Evolutionary conservation across 2,329 filamentous ascomycete species (phyloP), one percentile per base, ranked within the genome.

Genomic region (Neonectria sp.): DNA sequence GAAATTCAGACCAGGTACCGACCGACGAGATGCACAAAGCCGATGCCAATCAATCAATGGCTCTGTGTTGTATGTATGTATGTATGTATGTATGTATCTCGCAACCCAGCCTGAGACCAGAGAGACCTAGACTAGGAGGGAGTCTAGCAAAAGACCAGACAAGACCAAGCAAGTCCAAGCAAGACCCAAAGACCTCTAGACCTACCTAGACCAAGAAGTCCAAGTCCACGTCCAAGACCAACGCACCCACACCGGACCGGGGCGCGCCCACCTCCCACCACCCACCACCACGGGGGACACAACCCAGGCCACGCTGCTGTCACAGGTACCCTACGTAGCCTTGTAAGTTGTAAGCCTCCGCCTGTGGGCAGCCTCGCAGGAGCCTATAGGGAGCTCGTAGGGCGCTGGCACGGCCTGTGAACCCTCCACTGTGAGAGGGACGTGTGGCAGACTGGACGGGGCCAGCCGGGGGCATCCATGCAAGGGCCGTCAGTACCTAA

Each of bases 381-480:
- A 43, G 53, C 60, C 60, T 60, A 43, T 65, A 40, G 62, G 62
- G 48, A 25, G 57, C 57, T 21, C 55, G 55, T 35, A 64, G 46
- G 48, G 61, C 58, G 61, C 55, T 40, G 55, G 55, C 57, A 52
- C 46, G 29, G 53, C 58, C 43, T 56, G 58, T 24, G 63, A 58
- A 53, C 63, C 63, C 53, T 66, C 63, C 63, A 66, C 63, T 66
- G 63, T 48, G 45, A 40, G 63, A 58, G 63, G 58, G 63, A 66
- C 63, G 63, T 66, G 63, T 66, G 63, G 63, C 63, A 62, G 52
- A 49, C 53, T 21, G 40, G 40, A 58, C 51, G 63, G 63, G 63
- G 58, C 35, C 33, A 25, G 27, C 52, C 56, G 63, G 63, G 63
- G 63, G 24, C 51, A 60, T 59, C 63, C 63, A 66, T 66, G 63